A percentile compares a stretch with the other conserved stretches of the same genome.
These are phyloP conservation scores for Laguncularia racemosa DNA, from an alignment of 345 rosid genomes.

Conservation along the genomic window DNA sequence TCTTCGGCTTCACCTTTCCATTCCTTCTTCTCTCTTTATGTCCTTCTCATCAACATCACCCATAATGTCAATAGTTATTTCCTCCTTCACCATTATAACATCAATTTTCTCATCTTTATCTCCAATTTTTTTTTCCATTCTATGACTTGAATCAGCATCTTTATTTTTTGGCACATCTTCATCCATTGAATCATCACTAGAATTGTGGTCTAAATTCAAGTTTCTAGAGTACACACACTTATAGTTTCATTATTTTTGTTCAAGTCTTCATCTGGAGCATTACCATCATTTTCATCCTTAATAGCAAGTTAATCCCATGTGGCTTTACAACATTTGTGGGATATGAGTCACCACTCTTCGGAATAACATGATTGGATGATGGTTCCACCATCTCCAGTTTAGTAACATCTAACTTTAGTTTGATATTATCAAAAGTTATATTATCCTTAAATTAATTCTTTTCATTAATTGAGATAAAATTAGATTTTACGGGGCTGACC, in stretches of 20 bases:
- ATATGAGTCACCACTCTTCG: slow-evolving; percentile 68
- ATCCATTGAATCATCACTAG: slow-evolving; percentile 96
- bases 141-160: slow-evolving; percentile 65
- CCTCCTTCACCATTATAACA: slow-evolving; percentile 29
- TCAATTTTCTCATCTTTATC: slow-evolving; percentile 43
- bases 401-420: too few species aligned
- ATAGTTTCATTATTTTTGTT: slow-evolving; percentile 52
- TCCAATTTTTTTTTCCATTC: too few species aligned
- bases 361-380: slow-evolving; percentile 38
- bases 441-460: too few species aligned
- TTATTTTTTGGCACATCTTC: slow-evolving; percentile 81
- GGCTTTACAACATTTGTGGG: slow-evolving; percentile 87
- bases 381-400: too few species aligned
- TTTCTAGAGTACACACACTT: slow-evolving; percentile 78
- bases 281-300: too few species aligned
- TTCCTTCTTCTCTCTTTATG: too few species aligned
- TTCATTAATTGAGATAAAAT: slow-evolving; percentile 93
- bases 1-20: too few species aligned
- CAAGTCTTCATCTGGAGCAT: too few species aligned
- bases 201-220: slow-evolving; percentile 88
- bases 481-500: slow-evolving; percentile 97
- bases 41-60: too few species aligned
- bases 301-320: slow-evolving; percentile 50
- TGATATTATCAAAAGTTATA: too few species aligned
- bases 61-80: slow-evolving; percentile 33